Base-by-base conservation (phyloP, 331 rosid species). In the Malus hybrid region DNA sequence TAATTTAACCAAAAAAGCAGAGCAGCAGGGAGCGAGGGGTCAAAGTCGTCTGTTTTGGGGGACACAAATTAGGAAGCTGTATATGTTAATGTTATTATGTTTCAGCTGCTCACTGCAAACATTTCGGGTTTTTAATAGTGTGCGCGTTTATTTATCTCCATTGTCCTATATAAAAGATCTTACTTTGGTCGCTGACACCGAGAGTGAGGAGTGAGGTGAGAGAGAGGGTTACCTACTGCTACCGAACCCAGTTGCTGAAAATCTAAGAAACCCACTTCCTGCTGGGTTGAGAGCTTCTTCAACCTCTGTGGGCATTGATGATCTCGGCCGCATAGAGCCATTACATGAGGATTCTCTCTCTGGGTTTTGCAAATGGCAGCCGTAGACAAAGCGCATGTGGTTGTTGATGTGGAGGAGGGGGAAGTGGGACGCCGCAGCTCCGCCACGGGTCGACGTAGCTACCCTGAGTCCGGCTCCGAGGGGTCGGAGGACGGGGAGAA, bases 341-440 rank as follows among this genome's bases (percentile, higher is more conserved):
- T 87, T 89, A 77, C 93, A 90, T 93, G 96, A 89, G 76, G 93
- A 89, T 85, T 89, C 88, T 82, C 68, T 82, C 65, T 88, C 69
- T 75, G 80, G 83, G 78, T 82, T 57, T 76, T 79, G 67, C 63
- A 74, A 74, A 93, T 89, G 93, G 65, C 81, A 70, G 76, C 83
- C 5, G 29, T 79, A 74, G 82, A 85, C 69, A 70, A 81, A 66
- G 73, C 89, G 81, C 88, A 80, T 52, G 88, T 83, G 61, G 82
- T 87, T 70, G 86, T 82, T 46, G 85, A 76, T 63, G 79, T 83
- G 75, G 75, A 56, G 42, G 74, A 69, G 19, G 74, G 70, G 56
- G 81, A 71, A 63, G 79, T 34, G 30, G 77, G 80, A 75, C 77
- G 72, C 75, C 87, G 87, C 85, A 78, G 82, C 78, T 68, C 77